phyloP scores from a whole-genome alignment of 2,329 filamentous ascomycete species.

The Nemania sp. region DNA sequence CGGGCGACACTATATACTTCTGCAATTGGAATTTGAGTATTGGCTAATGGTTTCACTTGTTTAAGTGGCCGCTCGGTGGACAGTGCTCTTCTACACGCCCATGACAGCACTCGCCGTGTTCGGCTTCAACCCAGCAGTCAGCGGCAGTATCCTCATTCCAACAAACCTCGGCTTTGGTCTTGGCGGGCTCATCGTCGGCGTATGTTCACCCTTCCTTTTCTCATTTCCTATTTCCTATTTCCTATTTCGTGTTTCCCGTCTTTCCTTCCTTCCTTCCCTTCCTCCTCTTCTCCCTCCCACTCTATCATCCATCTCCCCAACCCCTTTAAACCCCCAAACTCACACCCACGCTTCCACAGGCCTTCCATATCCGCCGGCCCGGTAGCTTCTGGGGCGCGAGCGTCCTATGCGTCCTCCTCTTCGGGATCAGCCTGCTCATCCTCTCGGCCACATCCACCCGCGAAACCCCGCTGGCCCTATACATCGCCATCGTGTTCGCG shows the following conservation, averaged over 20 bases:
- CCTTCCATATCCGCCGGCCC: conserved; percentile 72
- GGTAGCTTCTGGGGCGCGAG: conserved; percentile 73
- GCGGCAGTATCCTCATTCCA: conserved; percentile 76
- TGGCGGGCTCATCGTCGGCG: conserved; percentile 72
- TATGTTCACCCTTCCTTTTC: conserved; percentile 25
- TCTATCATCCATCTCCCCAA: not conserved
- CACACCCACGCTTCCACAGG: conserved; percentile 33
- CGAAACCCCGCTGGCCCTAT: conserved; percentile 52
- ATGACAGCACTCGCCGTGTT: conserved; percentile 78
- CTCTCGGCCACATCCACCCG: conserved; percentile 60
- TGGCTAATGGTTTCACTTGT: conserved; percentile 1
- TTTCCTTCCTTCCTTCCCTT: not conserved
- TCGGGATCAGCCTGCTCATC: conserved; percentile 60
- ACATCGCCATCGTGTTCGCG: conserved; percentile 63
- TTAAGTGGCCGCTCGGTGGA: conserved; percentile 74
- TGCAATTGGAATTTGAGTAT: too few species aligned
- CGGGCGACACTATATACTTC: not conserved
- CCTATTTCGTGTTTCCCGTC: not conserved
- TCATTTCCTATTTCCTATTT: not conserved
- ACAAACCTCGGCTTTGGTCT: conserved; percentile 79
- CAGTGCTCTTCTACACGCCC: conserved; percentile 78
- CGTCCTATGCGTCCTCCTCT: conserved; percentile 62
- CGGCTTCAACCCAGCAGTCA: conserved; percentile 67
- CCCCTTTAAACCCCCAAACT: not conserved
- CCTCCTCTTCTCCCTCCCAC: not conserved